phyloP scores from a whole-genome alignment of 2,329 filamentous ascomycete genomes.

The Seiridium cupressi region DNA sequence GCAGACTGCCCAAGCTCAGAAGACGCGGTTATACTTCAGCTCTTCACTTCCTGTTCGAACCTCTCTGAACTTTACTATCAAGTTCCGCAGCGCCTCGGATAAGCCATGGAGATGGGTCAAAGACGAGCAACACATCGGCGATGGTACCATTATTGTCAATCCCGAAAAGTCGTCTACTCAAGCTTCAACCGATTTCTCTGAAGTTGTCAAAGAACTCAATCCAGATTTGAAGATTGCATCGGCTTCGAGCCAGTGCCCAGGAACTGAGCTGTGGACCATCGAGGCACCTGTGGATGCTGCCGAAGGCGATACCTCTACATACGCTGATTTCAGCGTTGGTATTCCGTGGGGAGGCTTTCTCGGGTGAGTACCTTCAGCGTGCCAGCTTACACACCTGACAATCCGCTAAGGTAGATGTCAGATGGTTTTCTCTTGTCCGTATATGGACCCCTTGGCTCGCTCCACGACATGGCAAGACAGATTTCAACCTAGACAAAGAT shows the following conservation, averaged over 20 bases:
- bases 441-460: conserved; percentile 83
- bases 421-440: conserved; percentile 81
- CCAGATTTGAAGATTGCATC: conserved; percentile 51
- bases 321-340: conserved; percentile 58
- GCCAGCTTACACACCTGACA: no score
- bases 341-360: conserved; percentile 56
- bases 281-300: conserved; percentile 55
- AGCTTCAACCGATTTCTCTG: conserved; percentile 40
- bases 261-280: conserved; percentile 70
- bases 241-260: conserved; percentile 63
- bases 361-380: conserved; percentile 37
- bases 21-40: conserved; percentile 52
- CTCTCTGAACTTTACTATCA: conserved; percentile 66
- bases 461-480: conserved; percentile 74
- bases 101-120: conserved; percentile 70
- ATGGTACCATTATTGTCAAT: conserved; percentile 62
- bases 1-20: conserved; percentile 33
- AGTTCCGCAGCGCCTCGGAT: conserved; percentile 54
- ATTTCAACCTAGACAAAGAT: conserved; percentile 72
- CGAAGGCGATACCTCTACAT: conserved; percentile 55
- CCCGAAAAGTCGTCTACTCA: conserved; percentile 20
- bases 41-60: conserved; percentile 45
- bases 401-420: conserved; percentile 18
- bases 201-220: conserved; percentile 59
- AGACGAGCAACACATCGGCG: conserved; percentile 59